These are phyloP conservation scores for Tephrocybe sp. DNA, from an alignment of 768 basidiomycete genomes.

Conservation along the genomic window DNA sequence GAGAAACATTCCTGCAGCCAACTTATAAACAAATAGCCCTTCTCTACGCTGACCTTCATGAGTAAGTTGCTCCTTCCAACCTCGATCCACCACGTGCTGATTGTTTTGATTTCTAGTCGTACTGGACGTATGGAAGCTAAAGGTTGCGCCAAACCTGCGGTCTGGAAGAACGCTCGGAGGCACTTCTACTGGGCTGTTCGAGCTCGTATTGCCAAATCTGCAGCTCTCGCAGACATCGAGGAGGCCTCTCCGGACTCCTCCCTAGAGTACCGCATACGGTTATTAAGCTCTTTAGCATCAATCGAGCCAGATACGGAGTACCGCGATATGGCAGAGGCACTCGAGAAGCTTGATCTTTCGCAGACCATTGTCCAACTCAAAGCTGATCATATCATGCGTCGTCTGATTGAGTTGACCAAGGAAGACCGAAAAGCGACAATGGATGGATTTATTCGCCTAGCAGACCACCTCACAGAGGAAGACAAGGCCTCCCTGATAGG, in stretches of 20 bases:
- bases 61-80: constrained; percentile 57
- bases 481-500: constrained; percentile 63
- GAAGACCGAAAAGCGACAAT: constrained; percentile 79
- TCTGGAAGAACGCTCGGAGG: constrained; percentile 88
- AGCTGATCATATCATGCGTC: constrained; percentile 66
- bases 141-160: constrained; percentile 83
- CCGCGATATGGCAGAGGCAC: constrained; percentile 56
- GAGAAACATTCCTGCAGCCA: constrained; percentile 82
- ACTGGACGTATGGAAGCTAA: constrained; percentile 97
- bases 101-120: constrained; percentile 53
- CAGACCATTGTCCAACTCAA: constrained; percentile 63
- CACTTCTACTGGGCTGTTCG: constrained; percentile 95
- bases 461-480: constrained; percentile 72
- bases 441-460: constrained; percentile 69
- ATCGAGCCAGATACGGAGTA: constrained; percentile 53
- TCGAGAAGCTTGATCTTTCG: constrained; percentile 72
- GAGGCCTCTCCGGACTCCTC: constrained; percentile 73
- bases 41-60: constrained; percentile 94
- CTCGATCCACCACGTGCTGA: constrained; percentile 10
- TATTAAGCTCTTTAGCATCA: constrained; percentile 63
- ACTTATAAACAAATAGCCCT: constrained; percentile 94
- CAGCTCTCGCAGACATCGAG: constrained; percentile 60
- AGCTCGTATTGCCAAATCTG: constrained; percentile 72
- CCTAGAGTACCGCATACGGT: constrained; percentile 61
- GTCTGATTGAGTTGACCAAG: constrained; percentile 65